Evolutionary conservation across 768 basidiomycete species (phyloP).

Genomic region (Pleurotus cornucopiae): DNA sequence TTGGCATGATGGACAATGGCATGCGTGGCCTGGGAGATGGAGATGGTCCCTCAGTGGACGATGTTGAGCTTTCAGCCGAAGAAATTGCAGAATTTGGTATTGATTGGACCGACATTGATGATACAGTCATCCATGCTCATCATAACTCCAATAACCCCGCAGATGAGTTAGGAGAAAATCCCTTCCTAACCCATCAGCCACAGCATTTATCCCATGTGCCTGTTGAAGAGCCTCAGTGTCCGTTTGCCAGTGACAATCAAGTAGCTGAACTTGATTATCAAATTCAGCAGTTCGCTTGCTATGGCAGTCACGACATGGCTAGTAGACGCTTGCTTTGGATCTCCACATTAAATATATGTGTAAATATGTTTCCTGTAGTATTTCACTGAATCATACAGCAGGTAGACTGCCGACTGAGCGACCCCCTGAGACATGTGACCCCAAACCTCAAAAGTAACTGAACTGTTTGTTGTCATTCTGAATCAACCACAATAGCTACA

Average conservation of each 20-base stretch:
- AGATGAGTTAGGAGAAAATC: background rate
- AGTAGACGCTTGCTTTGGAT: background rate
- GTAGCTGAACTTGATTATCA: background rate
- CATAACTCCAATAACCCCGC: conserved; percentile 12
- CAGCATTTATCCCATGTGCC: conserved; percentile 3
- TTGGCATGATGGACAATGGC: conserved; percentile 28
- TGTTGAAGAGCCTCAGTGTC: conserved; percentile 1
- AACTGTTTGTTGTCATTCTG: too few relatives aligned
- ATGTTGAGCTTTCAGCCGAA: conserved; percentile 7
- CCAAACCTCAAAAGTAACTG: too few relatives aligned
- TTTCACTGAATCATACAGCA: background rate
- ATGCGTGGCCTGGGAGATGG: conserved; percentile 15
- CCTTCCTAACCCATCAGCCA: background rate
- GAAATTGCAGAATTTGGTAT: conserved; percentile 21
- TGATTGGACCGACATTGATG: conserved; percentile 18
- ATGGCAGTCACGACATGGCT: background rate
- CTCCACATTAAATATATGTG: background rate
- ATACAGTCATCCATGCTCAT: conserved; percentile 9
- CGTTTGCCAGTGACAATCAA: conserved; percentile 1
- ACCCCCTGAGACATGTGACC: too few relatives aligned
- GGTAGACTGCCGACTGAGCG: too few relatives aligned
- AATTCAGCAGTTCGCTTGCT: background rate
- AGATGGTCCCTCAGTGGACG: background rate
- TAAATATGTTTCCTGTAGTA: background rate
- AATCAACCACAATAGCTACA: too few relatives aligned